A percentile compares a stretch with the other conserved stretches of the same genome.
These are phyloP conservation scores for Grigorovia transvaalensis DNA, from an alignment of 805 yeast species.

Conservation along the genomic window DNA sequence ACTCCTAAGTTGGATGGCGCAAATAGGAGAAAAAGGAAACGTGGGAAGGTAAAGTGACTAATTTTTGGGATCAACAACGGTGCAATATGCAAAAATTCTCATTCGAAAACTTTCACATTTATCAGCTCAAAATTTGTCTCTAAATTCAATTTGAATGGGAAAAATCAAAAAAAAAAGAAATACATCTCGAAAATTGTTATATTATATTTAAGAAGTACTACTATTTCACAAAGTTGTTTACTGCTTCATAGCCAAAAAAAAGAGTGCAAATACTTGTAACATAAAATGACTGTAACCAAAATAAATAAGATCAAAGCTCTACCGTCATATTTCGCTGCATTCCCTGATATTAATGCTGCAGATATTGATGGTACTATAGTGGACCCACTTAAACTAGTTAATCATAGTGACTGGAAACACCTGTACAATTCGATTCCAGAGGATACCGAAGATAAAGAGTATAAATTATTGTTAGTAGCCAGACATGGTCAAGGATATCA, in stretches of 20 bases:
- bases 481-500: slow-evolving; percentile 68
- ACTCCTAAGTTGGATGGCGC: too few species aligned
- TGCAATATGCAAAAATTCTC: too few species aligned
- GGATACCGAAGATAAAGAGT: slow-evolving; percentile 11
- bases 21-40: too few species aligned
- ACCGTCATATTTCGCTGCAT: slow-evolving; percentile 20
- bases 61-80: too few species aligned
- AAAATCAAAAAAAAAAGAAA: too few species aligned
- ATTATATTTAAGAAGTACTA: too few species aligned
- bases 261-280: background rate
- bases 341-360: slow-evolving; percentile 1
- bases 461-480: slow-evolving; percentile 19
- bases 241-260: background rate
- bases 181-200: too few species aligned
- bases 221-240: too few species aligned
- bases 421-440: slow-evolving; percentile 14
- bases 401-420: slow-evolving; percentile 14
- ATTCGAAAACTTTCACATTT: too few species aligned
- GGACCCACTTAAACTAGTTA: slow-evolving; percentile 12
- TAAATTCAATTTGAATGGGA: too few species aligned
- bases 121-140: too few species aligned
- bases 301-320: slow-evolving; percentile 7
- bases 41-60: too few species aligned
- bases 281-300: background rate
- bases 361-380: slow-evolving; percentile 9